These are phyloP conservation scores for Cladorrhinum samala DNA, from an alignment of 495 filamentous ascomycete species.

Conservation along the genomic window DNA sequence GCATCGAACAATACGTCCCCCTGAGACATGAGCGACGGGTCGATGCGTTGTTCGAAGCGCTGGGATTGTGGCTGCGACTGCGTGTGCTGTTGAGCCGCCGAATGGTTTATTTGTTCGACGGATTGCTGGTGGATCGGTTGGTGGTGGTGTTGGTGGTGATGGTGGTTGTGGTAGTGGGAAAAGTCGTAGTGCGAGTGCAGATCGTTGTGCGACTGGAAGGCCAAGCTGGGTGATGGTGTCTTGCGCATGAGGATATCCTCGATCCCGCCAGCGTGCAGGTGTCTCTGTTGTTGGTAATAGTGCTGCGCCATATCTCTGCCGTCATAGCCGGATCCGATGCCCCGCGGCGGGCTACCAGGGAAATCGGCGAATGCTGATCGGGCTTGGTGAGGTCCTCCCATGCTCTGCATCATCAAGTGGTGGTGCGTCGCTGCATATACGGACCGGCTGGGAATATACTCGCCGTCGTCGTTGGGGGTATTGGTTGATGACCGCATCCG, in stretches of 20 bases:
- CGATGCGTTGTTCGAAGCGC: constrained; percentile 25
- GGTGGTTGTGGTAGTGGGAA: constrained; percentile 16
- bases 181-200: constrained; percentile 19
- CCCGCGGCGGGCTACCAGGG: constrained; percentile 46
- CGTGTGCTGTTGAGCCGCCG: constrained; percentile 7
- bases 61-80: constrained; percentile 15
- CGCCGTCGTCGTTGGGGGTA: constrained; percentile 27
- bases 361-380: constrained; percentile 56
- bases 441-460: constrained; percentile 29
- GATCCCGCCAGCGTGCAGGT: constrained; percentile 33
- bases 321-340: constrained; percentile 49
- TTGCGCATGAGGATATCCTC: constrained; percentile 49
- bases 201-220: constrained; percentile 17
- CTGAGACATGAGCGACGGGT: constrained; percentile 20
- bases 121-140: constrained; percentile 9
- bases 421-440: constrained; percentile 24
- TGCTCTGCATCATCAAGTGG: constrained; percentile 24
- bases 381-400: constrained; percentile 34
- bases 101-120: neutral
- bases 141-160: constrained; percentile 2
- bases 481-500: constrained; percentile 26
- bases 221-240: constrained; percentile 35
- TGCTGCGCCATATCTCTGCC: constrained; percentile 45
- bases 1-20: constrained; percentile 13
- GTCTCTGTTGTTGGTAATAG: constrained; percentile 47